Percentiles rank a stretch among this genome's conserved stretches.
These are phyloP conservation scores for Chaetothyriales sp. DNA, from an alignment of 2,329 filamentous ascomycete species.

Conservation along the genomic window DNA sequence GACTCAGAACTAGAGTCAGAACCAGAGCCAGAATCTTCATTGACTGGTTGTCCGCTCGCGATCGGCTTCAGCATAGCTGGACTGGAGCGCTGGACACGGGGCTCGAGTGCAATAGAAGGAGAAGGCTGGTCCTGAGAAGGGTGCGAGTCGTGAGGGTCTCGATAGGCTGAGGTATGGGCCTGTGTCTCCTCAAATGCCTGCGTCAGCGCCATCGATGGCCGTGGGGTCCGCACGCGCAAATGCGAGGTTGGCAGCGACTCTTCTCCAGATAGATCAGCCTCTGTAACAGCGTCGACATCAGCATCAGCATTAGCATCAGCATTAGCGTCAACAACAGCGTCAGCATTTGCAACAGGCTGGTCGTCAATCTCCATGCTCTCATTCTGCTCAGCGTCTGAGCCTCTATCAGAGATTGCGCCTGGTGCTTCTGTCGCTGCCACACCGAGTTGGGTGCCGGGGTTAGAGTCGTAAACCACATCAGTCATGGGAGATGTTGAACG, in stretches of 20 bases:
- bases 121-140: conserved; percentile 11
- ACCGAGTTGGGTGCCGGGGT: not conserved
- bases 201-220: not conserved
- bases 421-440: not conserved
- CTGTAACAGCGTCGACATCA: no score
- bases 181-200: conserved; percentile 13
- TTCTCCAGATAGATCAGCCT: conserved; percentile 9
- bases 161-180: conserved; percentile 11
- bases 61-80: not conserved
- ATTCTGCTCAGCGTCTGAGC: conserved; percentile 5
- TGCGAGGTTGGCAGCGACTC: conserved; percentile 1
- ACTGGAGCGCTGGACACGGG: not conserved
- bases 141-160: conserved; percentile 1
- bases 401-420: conserved; percentile 4
- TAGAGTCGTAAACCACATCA: not conserved
- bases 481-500: not conserved
- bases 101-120: conserved; percentile 12
- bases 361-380: not conserved
- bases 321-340: no score
- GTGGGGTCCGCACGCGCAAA: not conserved
- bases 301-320: no score
- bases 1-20: not conserved
- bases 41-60: not conserved
- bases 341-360: not conserved
- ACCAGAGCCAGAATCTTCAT: conserved; percentile 2